Evolutionary conservation across 192 early-diverging fungal genomes (phyloP), one percentile per base, ranked within the genome.

Genomic region (Entophlyctis helioformis): DNA sequence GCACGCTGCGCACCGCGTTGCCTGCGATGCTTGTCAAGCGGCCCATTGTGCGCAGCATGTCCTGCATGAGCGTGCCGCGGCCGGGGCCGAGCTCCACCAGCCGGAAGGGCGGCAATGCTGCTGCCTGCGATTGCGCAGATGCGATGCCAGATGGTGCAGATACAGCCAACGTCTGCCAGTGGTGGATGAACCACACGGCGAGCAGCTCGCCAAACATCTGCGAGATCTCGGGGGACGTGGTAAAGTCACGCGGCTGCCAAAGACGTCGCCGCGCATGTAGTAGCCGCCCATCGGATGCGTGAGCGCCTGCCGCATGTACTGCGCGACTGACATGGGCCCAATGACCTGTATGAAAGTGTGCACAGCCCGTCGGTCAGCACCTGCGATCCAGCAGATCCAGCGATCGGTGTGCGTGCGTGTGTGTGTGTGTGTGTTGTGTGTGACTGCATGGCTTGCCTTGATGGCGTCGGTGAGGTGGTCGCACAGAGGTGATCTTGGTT

Each of bases 161-260:
- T 49, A 12, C 45, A 11, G 84, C 85, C 39, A 82, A 69, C 32
- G 55, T 53, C 50, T 77, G 55, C 91, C 91, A 96, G 39, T 86
- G 78, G 12, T 82, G 60, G 16, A 89, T 63, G 44, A 85, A 87
- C 89, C 89, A 96, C 4, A 98, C 74, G 9, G 82, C 92, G 31
- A 93, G 34, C 61, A 84, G 82, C 62, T 94, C 94, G 26, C 95
- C 91, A 83, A 95, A 98, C 80, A 95, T 86, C 67, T 98, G 91
- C 56, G 81, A 85, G 57, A 98, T 91, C 60, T 98, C 95, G 2
- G 95, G 95, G 8, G 87, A 89, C 3, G 95, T 98, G 15, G 82
- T 80, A 67, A 98, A 98, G 51, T 98, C 95, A 12, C 92, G 92
- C 44, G 44, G 10, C 55, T 50, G 15, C 95, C 95, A 71, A 98